Base-by-base conservation (phyloP, 2,329 filamentous ascomycete genomes). In the Clarireedia paspali region DNA sequence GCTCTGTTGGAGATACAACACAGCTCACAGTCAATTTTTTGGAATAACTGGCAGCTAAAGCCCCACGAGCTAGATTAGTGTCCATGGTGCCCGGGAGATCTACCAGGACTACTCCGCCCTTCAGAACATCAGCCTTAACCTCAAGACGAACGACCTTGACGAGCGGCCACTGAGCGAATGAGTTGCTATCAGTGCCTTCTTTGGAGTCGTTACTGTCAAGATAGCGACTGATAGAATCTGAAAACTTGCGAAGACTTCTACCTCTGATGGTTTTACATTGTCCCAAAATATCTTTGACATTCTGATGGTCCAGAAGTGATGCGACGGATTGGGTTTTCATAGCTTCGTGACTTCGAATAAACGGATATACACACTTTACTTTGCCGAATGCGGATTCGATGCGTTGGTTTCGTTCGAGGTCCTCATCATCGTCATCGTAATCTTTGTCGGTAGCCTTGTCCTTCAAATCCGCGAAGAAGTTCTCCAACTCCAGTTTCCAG, bases 321-420 rank as follows among this genome's bases (percentile, higher is more conserved):
- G 57, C 24, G 4, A 59, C 45, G 1, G 59, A 51, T 4, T 27
- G 42, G 1, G 39, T 36, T 68, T 72, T 71, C 2, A 77, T 64
- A 3, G 64, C 58, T 5, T 70, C 59, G 2, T 71, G 53, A 12
- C 62, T 44, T 23, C 53, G 69, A 51, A 68, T 71, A 0, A 66
- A 53, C 1, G 72, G 72, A 58, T 77, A 77, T 3, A 77, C 71
- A 4, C 71, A 70, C 53, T 71, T 70, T 30, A 77, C 71, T 55
- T 77, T 77, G 0, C 71, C 70, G 62, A 73, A 74, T 9, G 47
- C 40, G 5, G 42, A 34, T 4, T 72, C 70, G 26, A 77, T 72
- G 2, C 61, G 26, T n/a, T 36, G 15, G 2, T 55, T 38, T 12
- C 47, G 24, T 26, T 66, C 63, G 0, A 61, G 60, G 2, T 67